Conservation (phyloP, 441 rosid genomes). For the Arabidopsis lyrata region DNA sequence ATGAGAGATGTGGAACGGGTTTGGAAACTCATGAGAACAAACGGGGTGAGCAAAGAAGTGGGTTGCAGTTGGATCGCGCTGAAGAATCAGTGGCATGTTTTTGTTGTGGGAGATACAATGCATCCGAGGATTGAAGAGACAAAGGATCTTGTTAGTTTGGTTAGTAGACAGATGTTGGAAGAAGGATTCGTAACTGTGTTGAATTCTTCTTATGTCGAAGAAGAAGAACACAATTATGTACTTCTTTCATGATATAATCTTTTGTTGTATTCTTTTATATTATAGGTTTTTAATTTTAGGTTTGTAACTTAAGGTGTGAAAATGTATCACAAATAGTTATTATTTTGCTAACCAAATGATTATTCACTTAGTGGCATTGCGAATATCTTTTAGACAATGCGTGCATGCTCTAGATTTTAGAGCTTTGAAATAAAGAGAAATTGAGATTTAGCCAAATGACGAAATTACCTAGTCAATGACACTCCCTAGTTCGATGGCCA, state of each 20-base stretch:
- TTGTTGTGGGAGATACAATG: slow-evolving; percentile 77
- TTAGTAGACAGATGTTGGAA: slow-evolving; percentile 64
- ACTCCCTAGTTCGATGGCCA: slow-evolving; percentile 35
- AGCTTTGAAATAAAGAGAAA: not conserved
- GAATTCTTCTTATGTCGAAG: slow-evolving; percentile 27
- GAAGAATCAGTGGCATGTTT: slow-evolving; percentile 62
- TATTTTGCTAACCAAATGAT: not conserved
- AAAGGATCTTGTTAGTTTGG: slow-evolving; percentile 47
- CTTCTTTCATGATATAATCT: slow-evolving; percentile 21
- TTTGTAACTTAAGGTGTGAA: slow-evolving; percentile 6
- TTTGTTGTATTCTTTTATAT: slow-evolving; percentile 13
- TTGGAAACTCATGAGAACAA: slow-evolving; percentile 62
- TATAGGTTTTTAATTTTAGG: not conserved
- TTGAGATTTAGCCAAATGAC: not conserved
- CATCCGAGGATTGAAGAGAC: slow-evolving; percentile 66
- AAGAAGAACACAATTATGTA: slow-evolving; percentile 28
- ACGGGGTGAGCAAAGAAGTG: slow-evolving; percentile 75
- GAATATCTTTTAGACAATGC: not conserved
- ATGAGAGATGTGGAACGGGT: slow-evolving; percentile 69
- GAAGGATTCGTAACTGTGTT: slow-evolving; percentile 49
- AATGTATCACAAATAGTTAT: slow-evolving; percentile 21
- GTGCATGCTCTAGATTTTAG: not conserved
- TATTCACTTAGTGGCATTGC: not conserved
- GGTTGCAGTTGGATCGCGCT: slow-evolving; percentile 92
- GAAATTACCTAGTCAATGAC: slow-evolving; percentile 39